Evolutionary conservation across 2,329 filamentous ascomycete genomes (phyloP), one percentile per base, ranked within the genome.

Genomic region (Cladobotryum protrusum): DNA sequence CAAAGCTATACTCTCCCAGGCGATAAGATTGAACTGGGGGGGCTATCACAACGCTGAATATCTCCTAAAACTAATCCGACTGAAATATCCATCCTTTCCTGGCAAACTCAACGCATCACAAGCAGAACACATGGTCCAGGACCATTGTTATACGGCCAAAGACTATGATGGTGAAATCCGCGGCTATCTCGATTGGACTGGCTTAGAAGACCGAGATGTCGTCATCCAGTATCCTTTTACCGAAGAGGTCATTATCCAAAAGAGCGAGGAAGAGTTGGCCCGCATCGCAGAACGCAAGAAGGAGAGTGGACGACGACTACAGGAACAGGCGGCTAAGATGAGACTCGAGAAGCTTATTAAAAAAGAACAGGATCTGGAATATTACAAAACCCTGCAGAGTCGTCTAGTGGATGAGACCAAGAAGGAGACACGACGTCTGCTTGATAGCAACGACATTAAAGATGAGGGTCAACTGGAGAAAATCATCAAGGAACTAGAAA

Each of bases 321-420:
- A 99, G 67, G 90, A 96, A 61, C 93, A 99, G 68, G 93, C 93
- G 0, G 92, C 92, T 9, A 97, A 96, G 69, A 96, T 96, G 89
- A 85, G 93, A 7, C 73, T 99, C 1, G 93, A 99, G 57, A 95
- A 95, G 61, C 75, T 99, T 43, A 89, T 97, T 65, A 87, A 88
- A 63, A 99, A 99, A 68, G 93, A 99, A 69, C 84, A 95, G 63
- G 91, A 97, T 64, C 73, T 97, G 1, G 91, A 95, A 59, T 96
- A 96, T 68, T 96, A 91, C 74, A 90, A 89, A 63, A 82, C 89
- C 52, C 72, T 99, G 4, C 89, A 95, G 62, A 67, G 74, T 33
- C 82, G 82, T 55, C 74, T 96, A 9, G 78, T 76, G 2, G 82
- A 85, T 19, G 81, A 88, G 58, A 91, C 85, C 41, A 99, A 97